These are phyloP conservation scores for Kuraishia hungarica DNA, from an alignment of 805 yeast genomes.

Conservation along the genomic window DNA sequence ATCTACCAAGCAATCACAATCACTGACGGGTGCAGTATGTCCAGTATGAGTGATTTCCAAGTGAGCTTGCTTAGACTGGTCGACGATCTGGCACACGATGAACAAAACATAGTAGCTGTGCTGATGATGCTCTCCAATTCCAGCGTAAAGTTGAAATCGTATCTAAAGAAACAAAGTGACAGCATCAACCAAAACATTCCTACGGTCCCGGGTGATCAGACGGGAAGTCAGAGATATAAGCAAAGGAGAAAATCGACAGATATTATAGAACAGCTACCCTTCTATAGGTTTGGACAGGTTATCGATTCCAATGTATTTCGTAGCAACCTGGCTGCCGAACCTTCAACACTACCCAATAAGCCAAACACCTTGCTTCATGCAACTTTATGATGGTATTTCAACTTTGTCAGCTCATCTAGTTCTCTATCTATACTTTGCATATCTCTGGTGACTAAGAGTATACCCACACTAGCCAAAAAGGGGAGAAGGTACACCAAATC, in stretches of 20 bases:
- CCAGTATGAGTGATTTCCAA: not conserved
- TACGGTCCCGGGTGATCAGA: not conserved
- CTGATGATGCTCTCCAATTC: not conserved
- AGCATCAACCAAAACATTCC: not conserved
- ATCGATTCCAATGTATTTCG: not conserved
- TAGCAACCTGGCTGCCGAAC: no score
- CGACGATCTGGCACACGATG: not conserved
- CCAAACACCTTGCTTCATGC: conserved; percentile 11
- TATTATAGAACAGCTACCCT: not conserved
- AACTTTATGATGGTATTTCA: conserved; percentile 21
- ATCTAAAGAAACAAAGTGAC: not conserved
- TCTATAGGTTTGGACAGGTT: not conserved
- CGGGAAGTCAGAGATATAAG: not conserved
- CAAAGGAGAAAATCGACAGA: not conserved
- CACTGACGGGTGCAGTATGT: not conserved
- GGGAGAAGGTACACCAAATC: conserved; percentile 21
- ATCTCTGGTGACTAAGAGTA: conserved; percentile 12
- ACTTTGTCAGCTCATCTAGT: conserved; percentile 12
- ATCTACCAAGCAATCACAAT: not conserved
- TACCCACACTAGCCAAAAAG: conserved; percentile 10
- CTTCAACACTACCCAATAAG: not conserved
- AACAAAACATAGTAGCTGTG: not conserved
- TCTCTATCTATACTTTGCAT: conserved; percentile 10
- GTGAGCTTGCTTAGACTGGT: not conserved
- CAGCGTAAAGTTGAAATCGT: not conserved